These are phyloP conservation scores for Mediolabrus comicus DNA, from an alignment of 108 stramenopile genomes.

Conservation along the genomic window DNA sequence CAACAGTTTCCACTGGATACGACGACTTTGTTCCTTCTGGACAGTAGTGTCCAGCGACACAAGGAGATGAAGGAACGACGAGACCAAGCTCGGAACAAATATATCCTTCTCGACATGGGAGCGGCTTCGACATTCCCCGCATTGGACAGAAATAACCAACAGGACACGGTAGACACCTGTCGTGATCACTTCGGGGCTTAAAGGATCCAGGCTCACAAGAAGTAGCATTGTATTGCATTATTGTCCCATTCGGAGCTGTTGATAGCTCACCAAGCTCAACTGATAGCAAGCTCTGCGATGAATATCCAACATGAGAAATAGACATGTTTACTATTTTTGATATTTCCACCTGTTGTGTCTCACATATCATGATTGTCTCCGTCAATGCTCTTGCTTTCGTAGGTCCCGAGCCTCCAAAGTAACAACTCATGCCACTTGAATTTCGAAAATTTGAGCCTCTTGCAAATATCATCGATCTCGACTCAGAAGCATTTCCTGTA, in stretches of 20 bases:
- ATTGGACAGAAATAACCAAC: slow-evolving; percentile 77
- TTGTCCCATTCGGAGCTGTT: slow-evolving; percentile 58
- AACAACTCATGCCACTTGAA: not conserved
- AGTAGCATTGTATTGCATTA: slow-evolving; percentile 61
- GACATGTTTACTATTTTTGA: slow-evolving; percentile 26
- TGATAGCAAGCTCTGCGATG: slow-evolving; percentile 19
- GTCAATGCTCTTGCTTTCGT: not conserved
- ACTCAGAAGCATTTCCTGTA: slow-evolving; percentile 7
- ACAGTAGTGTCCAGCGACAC: slow-evolving; percentile 75
- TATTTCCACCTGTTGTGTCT: slow-evolving; percentile 38
- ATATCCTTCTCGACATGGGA: slow-evolving; percentile 64
- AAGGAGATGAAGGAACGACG: slow-evolving; percentile 36
- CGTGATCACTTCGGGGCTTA: slow-evolving; percentile 59
- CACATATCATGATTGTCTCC: slow-evolving; percentile 49
- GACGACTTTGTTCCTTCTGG: slow-evolving; percentile 52
- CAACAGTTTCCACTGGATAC: slow-evolving; percentile 1
- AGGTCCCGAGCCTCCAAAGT: not conserved
- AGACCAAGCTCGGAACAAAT: slow-evolving; percentile 70
- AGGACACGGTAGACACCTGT: slow-evolving; percentile 62
- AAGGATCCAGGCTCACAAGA: slow-evolving; percentile 74
- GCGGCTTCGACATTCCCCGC: slow-evolving; percentile 53
- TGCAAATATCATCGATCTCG: slow-evolving; percentile 16
- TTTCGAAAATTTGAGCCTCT: slow-evolving; percentile 30
- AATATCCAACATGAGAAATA: slow-evolving; percentile 24
- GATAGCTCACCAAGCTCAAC: not conserved